phyloP scores from a whole-genome alignment of 768 basidiomycete species.

The Boletus rufocinnamomeus region DNA sequence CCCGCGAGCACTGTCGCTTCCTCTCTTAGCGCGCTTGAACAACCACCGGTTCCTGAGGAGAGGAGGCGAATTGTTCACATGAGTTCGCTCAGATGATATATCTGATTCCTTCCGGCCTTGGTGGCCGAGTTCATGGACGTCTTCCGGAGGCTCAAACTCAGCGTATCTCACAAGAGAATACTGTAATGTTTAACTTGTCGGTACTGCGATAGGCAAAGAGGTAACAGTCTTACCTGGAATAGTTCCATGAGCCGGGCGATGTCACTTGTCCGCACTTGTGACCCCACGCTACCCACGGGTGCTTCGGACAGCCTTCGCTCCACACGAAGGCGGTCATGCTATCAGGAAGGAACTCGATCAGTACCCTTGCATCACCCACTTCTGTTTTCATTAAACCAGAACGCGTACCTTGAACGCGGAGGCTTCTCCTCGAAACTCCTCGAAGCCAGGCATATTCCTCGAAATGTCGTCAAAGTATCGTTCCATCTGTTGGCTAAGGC shows the following conservation, averaged over 20 bases:
- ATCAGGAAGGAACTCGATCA: constrained; percentile 11
- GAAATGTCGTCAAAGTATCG: constrained; percentile 73
- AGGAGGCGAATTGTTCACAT: constrained; percentile 37
- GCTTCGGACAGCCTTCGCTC: constrained; percentile 60
- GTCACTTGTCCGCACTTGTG: constrained; percentile 71
- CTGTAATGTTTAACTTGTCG: constrained; percentile 34
- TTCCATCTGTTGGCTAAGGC: constrained; percentile 80
- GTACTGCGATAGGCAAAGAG: not conserved
- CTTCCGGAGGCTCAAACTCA: constrained; percentile 56
- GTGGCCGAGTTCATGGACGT: constrained; percentile 25
- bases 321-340: constrained; percentile 79
- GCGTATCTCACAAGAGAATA: constrained; percentile 72
- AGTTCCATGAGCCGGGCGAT: constrained; percentile 83
- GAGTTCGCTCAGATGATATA: constrained; percentile 45
- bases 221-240: constrained; percentile 56
- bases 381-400: not conserved
- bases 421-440: constrained; percentile 72
- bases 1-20: constrained; percentile 33
- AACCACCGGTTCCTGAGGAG: constrained; percentile 32
- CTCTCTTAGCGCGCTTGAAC: constrained; percentile 30
- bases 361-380: not conserved
- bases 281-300: constrained; percentile 42
- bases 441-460: constrained; percentile 58
- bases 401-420: constrained; percentile 72
- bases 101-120: constrained; percentile 33